Conservation (phyloP, 768 basidiomycete species). For the Mrakia blollopis region DNA sequence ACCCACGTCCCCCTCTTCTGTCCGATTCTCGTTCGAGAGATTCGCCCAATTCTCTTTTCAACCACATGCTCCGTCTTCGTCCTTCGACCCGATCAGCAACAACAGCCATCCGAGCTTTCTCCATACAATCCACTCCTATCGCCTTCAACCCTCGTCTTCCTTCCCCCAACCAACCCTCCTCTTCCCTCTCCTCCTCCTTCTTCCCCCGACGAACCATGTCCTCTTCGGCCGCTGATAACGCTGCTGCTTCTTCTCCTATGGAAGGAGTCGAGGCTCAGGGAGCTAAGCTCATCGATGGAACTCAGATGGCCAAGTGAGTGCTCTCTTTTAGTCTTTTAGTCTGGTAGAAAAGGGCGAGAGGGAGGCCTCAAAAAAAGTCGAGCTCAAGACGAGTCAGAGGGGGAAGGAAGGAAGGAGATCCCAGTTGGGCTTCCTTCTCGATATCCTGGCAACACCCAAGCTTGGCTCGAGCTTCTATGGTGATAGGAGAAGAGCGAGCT, state of each 20-base stretch:
- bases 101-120: too few species aligned
- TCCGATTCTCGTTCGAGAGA: neutral
- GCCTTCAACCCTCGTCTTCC: neutral
- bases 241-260: slow-evolving; percentile 29
- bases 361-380: neutral
- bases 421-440: neutral
- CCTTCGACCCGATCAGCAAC: too few species aligned
- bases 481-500: too few species aligned
- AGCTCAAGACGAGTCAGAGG: neutral
- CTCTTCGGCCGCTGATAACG: slow-evolving; percentile 1
- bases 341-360: neutral
- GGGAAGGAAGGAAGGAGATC: neutral
- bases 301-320: slow-evolving; percentile 71
- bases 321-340: slow-evolving; percentile 12
- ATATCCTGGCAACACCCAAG: too few species aligned
- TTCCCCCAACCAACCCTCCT: neutral
- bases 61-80: too few species aligned
- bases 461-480: neutral
- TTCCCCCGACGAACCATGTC: slow-evolving; percentile 22
- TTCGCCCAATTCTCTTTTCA: too few species aligned
- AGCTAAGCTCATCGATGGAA: slow-evolving; percentile 73
- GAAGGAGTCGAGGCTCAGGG: slow-evolving; percentile 28
- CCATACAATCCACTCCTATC: too few species aligned
- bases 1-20: too few species aligned
- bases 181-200: neutral